Percentiles rank a stretch among this genome's conserved stretches.
These are phyloP conservation scores for Tolypocladium pustulatum DNA, from an alignment of 2,329 filamentous ascomycete species.

Conservation along the genomic window DNA sequence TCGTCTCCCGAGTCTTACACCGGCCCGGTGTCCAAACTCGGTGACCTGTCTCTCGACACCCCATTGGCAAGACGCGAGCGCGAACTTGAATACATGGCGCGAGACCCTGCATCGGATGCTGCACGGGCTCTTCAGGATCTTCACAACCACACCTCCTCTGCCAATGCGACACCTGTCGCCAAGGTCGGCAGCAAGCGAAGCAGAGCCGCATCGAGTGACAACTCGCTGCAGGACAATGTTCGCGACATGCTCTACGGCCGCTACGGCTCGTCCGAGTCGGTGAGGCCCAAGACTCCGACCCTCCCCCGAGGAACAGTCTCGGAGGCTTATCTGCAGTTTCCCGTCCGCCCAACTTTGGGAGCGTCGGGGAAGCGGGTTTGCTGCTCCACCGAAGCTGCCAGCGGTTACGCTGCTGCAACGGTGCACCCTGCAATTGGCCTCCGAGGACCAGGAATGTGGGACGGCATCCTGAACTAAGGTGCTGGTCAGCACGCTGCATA, in stretches of 20 bases:
- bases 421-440: slow-evolving; percentile 39
- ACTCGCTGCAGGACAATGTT: slow-evolving; percentile 55
- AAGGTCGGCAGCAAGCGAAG: slow-evolving; percentile 45
- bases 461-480: slow-evolving; percentile 46
- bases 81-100: slow-evolving; percentile 31
- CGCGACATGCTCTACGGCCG: slow-evolving; percentile 45
- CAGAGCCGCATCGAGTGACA: slow-evolving; percentile 47
- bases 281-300: slow-evolving; percentile 27
- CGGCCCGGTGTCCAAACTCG: slow-evolving; percentile 40
- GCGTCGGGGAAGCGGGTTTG: slow-evolving; percentile 55
- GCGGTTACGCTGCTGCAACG: slow-evolving; percentile 32
- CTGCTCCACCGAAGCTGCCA: slow-evolving; percentile 49
- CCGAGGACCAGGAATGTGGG: slow-evolving; percentile 56
- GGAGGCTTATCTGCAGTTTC: slow-evolving; percentile 23
- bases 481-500: not conserved
- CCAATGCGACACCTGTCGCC: slow-evolving; percentile 23
- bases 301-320: slow-evolving; percentile 18
- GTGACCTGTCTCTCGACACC: slow-evolving; percentile 37
- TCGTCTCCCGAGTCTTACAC: slow-evolving; percentile 49
- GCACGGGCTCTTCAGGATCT: slow-evolving; percentile 50
- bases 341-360: slow-evolving; percentile 29
- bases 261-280: slow-evolving; percentile 14
- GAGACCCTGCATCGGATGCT: slow-evolving; percentile 39
- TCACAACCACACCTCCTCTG: slow-evolving; percentile 38
- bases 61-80: slow-evolving; percentile 33